Evolutionary conservation across 1,139 yeast genomes (phyloP), one percentile per base, ranked within the genome.

Genomic region (Taphrina pruni): DNA sequence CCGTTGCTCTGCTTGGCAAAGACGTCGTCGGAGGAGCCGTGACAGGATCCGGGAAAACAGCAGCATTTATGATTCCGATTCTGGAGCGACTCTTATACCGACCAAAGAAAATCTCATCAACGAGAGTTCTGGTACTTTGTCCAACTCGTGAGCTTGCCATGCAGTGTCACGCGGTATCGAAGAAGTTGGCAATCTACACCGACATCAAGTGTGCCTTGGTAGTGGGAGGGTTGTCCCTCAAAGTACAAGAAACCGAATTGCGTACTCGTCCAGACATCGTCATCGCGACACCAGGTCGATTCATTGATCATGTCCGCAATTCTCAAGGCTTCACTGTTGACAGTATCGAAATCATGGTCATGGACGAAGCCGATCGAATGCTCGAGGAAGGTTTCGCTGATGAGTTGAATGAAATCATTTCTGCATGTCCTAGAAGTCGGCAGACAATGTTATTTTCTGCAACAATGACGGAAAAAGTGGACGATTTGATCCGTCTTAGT

Each of bases 341-440:
- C 74, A 84, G 88, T 35, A 93, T 94, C 68, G 99, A 94, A 79
- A 90, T 95, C 71, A 82, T 94, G 76, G 96, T 95, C 43, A 86
- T 94, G 74, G 99, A 95, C 81, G 98, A 92, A 82, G 99, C 99
- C 70, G 99, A 95, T 83, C 87, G 99, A 81, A 94, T 94, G 99
- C 84, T 94, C 75, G 99, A 94, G 78, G 99, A 94, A 80, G 99
- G 99, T 75, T 94, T 94, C 85, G 97, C 93, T 78, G 92, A 87
- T 66, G 99, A 94, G 80, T 82, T 94, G 75, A 88, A 92, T 9
- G 99, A 94, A 77, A 93, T 94, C 71, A 84, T 95, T 78, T 85
- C 90, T 36, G 82, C 93, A 70, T 84, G 95, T 74, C 99, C 99
- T 48, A 85, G 87, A 69, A 90, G 90, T 79, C 87, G 99, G 78